Percentiles rank a stretch among this genome's conserved stretches.
Conservation (phyloP, 805 yeast genomes). For the Wickerhamiella azyma region DNA sequence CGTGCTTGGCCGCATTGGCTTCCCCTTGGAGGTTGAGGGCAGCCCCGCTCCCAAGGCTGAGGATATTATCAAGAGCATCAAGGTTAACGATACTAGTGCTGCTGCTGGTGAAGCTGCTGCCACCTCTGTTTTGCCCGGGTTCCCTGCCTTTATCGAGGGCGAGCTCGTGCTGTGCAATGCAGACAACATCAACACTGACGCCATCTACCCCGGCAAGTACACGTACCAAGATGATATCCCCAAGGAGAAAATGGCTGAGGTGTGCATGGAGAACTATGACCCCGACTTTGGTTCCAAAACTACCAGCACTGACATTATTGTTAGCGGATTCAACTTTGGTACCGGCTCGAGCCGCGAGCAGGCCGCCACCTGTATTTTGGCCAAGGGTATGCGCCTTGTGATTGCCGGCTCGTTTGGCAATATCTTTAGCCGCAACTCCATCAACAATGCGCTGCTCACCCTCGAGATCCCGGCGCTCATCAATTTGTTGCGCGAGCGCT, state of each 20-base stretch:
- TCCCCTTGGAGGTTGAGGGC: conserved; percentile 76
- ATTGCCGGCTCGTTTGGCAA: conserved; percentile 97
- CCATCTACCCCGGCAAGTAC: conserved; percentile 97
- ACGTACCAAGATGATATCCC: conserved; percentile 97
- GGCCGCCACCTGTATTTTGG: conserved; percentile 96
- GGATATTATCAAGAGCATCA: conserved; percentile 35
- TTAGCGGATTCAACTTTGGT: conserved; percentile 92
- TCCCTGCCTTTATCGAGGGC: conserved; percentile 80
- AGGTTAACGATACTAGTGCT: conserved; percentile 21
- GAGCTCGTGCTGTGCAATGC: conserved; percentile 93
- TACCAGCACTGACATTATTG: conserved; percentile 73
- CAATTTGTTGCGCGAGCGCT: conserved; percentile 57
- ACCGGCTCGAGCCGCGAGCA: conserved; percentile 98
- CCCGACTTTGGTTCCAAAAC: conserved; percentile 73
- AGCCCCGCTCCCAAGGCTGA: conserved; percentile 33
- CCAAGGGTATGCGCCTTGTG: conserved; percentile 82
- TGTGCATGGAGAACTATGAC: conserved; percentile 98
- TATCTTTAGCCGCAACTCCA: conserved; percentile 88
- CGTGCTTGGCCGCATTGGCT: conserved; percentile 82
- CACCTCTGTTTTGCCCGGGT: conserved; percentile 64
- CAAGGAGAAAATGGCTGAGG: conserved; percentile 92
- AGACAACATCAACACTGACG: conserved; percentile 87
- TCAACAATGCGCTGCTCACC: conserved; percentile 89
- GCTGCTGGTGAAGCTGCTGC: conserved; percentile 24
- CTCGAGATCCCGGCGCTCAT: conserved; percentile 85